Conservation (phyloP, 768 basidiomycete species). For the Leccinum boreale region DNA sequence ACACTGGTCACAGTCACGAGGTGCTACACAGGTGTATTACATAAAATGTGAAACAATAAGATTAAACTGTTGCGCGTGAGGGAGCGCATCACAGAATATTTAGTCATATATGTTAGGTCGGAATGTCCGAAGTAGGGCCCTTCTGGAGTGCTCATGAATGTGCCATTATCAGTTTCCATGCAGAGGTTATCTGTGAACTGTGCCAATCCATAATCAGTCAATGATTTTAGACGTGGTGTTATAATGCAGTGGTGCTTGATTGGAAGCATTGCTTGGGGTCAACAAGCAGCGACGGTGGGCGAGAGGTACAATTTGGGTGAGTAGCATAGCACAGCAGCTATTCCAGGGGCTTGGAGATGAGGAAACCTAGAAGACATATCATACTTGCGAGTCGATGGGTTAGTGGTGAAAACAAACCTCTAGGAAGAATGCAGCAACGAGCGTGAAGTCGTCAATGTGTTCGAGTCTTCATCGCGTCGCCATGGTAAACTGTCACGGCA, state of each 20-base stretch:
- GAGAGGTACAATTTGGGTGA: conserved; percentile 32
- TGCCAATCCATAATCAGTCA: conserved; percentile 18
- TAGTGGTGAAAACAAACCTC: conserved; percentile 37
- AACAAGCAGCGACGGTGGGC: conserved; percentile 19
- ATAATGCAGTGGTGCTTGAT: conserved; percentile 29
- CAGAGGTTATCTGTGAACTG: conserved; percentile 14
- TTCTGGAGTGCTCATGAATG: conserved; percentile 5
- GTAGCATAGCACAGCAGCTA: conserved; percentile 57
- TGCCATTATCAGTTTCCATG: conserved; percentile 11
- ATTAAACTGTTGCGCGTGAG: no score
- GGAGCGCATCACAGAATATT: conserved; percentile 2
- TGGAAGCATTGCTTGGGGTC: conserved; percentile 22
- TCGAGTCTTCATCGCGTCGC: no score
- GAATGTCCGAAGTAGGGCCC: conserved; percentile 17
- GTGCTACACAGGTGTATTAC: no score
- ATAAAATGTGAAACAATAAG: no score
- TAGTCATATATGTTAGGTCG: conserved; percentile 1
- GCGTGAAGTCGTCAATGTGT: conserved; percentile 82
- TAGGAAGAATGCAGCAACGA: conserved; percentile 90
- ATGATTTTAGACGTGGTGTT: conserved; percentile 14
- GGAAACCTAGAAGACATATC: conserved; percentile 37
- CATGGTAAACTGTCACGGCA: no score
- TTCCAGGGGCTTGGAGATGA: conserved; percentile 61
- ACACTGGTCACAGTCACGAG: no score
- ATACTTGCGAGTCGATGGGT: conserved; percentile 5